phyloP scores from a whole-genome alignment of 2,329 filamentous ascomycete species.

The Malbranchea cinnamomea region DNA sequence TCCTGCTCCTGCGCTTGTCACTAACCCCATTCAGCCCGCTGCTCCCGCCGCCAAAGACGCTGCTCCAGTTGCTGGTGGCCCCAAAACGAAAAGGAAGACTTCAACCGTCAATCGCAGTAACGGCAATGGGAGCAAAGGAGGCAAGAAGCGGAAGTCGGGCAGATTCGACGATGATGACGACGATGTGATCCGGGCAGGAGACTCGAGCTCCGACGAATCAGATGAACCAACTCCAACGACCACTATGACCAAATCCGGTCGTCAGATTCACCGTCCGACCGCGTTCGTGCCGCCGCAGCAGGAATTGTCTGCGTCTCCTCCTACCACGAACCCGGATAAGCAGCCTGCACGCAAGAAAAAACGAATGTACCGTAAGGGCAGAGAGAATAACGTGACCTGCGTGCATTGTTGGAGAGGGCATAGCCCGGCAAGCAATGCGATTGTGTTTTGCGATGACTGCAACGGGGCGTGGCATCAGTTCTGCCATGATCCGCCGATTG shows the following conservation, averaged over 20 bases:
- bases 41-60: not conserved
- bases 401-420: constrained; percentile 57
- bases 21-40: not conserved
- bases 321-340: constrained; percentile 11
- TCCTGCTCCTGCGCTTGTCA: constrained; percentile 1
- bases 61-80: not conserved
- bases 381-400: constrained; percentile 40
- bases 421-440: constrained; percentile 59
- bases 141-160: constrained; percentile 9
- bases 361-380: constrained; percentile 32
- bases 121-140: constrained; percentile 3
- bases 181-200: constrained; percentile 19
- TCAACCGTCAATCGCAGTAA: constrained; percentile 3
- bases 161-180: constrained; percentile 18
- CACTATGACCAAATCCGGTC: constrained; percentile 61
- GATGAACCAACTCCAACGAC: constrained; percentile 39
- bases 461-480: constrained; percentile 67
- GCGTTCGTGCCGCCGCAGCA: constrained; percentile 36
- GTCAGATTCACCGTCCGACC: constrained; percentile 50
- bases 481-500: constrained; percentile 63
- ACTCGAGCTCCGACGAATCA: constrained; percentile 26
- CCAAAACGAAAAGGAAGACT: constrained; percentile 1
- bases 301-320: no score
- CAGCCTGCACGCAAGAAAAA: constrained; percentile 43
- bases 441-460: constrained; percentile 76